These are phyloP conservation scores for Citrus sinensis DNA, from an alignment of 345 rosid species.

Conservation along the genomic window DNA sequence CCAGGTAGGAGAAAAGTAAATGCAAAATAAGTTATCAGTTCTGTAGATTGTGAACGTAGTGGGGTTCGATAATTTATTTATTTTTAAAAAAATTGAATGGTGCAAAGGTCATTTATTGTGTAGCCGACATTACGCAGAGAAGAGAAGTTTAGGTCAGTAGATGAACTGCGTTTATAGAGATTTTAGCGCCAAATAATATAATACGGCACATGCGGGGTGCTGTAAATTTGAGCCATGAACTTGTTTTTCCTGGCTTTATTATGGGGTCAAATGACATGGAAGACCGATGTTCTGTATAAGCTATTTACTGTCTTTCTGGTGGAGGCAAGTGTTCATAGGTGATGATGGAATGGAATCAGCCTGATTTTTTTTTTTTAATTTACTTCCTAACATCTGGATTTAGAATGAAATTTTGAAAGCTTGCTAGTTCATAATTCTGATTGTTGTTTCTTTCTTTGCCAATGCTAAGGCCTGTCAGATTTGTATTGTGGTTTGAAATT, in stretches of 20 bases:
- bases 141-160: not conserved
- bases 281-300: not conserved
- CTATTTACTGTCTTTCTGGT: not conserved
- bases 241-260: not conserved
- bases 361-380: too few relatives aligned
- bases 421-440: not conserved
- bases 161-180: not conserved
- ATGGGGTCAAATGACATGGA: not conserved
- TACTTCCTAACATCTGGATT: not conserved
- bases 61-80: not conserved
- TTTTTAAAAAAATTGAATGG: not conserved
- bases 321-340: not conserved
- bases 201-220: too few relatives aligned
- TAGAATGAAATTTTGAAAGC: not conserved
- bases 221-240: not conserved
- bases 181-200: not conserved
- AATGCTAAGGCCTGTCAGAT: not conserved
- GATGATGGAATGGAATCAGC: not conserved
- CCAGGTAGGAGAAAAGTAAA: slow-evolving; percentile 34
- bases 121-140: not conserved
- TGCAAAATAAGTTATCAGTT: too few relatives aligned
- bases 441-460: not conserved
- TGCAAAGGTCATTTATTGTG: not conserved
- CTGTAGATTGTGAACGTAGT: not conserved
- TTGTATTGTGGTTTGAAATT: not conserved